Conservation (phyloP, 2,329 filamentous ascomycete species). For the Hortaea sp. region DNA sequence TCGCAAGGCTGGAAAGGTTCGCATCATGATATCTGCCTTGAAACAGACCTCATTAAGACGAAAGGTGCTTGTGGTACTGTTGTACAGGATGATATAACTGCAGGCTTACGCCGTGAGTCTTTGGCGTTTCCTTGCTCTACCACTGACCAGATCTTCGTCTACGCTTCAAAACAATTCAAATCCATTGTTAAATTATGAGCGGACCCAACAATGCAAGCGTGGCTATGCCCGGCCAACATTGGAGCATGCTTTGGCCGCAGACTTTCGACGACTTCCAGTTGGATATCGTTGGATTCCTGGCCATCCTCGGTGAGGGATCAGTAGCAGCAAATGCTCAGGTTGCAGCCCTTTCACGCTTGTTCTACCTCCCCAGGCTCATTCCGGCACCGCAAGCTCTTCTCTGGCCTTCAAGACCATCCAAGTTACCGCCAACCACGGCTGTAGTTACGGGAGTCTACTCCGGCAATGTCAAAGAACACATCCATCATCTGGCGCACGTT, state of each 20-base stretch:
- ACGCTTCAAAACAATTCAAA: no score
- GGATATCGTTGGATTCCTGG: constrained; percentile 47
- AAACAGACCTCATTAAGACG: no score
- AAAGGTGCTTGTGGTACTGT: no score
- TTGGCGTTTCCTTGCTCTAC: no score
- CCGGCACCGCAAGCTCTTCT: constrained; percentile 43
- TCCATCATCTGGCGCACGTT: constrained; percentile 41
- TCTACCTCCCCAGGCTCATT: constrained; percentile 40
- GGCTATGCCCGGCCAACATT: constrained; percentile 12
- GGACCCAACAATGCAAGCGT: constrained; percentile 19
- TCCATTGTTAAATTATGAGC: constrained; percentile 8
- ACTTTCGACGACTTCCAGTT: constrained; percentile 35
- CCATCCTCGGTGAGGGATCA: constrained; percentile 42
- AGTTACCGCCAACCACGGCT: constrained; percentile 31
- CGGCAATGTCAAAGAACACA: constrained; percentile 35
- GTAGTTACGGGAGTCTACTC: constrained; percentile 37
- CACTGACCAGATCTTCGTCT: no score
- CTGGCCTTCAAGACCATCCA: constrained; percentile 33
- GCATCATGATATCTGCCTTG: no score
- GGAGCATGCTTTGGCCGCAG: constrained; percentile 28
- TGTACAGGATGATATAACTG: no score
- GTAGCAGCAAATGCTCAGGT: constrained; percentile 42
- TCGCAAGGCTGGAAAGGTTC: no score
- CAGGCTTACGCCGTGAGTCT: no score
- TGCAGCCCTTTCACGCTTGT: constrained; percentile 38